phyloP scores from a whole-genome alignment of 495 filamentous ascomycete genomes.

The Aspergillus ostianus region DNA sequence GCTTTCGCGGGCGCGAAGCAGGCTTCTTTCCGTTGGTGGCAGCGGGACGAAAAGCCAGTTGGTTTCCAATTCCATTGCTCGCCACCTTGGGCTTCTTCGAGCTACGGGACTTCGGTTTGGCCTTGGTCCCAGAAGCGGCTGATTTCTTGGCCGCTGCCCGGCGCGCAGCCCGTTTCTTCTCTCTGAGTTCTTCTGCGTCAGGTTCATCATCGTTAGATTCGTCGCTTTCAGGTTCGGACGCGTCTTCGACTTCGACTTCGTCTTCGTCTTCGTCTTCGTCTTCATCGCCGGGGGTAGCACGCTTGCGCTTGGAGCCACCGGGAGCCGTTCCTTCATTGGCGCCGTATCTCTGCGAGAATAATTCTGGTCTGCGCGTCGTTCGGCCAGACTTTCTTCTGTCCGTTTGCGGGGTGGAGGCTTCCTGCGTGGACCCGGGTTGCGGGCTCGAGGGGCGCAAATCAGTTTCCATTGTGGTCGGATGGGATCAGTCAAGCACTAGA shows the following conservation, averaged over 20 bases:
- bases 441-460: conserved; percentile 33
- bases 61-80: conserved; percentile 54
- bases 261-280: conserved; percentile 39
- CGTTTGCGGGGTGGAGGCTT: conserved; percentile 42
- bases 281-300: conserved; percentile 33
- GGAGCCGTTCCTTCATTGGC: conserved; percentile 29
- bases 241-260: conserved; percentile 54
- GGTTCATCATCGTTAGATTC: conserved; percentile 51
- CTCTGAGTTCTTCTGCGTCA: conserved; percentile 66
- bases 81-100: conserved; percentile 57
- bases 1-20: conserved; percentile 47
- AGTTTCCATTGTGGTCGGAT: conserved; percentile 32
- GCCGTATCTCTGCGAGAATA: conserved; percentile 52
- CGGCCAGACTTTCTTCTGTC: conserved; percentile 78
- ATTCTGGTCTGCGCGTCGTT: conserved; percentile 69
- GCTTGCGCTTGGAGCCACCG: conserved; percentile 55
- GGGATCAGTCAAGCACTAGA: conserved; percentile 8
- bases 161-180: conserved; percentile 48
- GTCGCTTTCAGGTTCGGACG: conserved; percentile 51
- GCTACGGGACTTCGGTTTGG: conserved; percentile 26
- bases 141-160: conserved; percentile 63
- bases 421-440: conserved; percentile 19
- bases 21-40: conserved; percentile 39
- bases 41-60: conserved; percentile 49
- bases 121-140: conserved; percentile 35